A percentile compares a stretch with the other conserved stretches of the same genome.
These are phyloP conservation scores for Carnegiea gigantea DNA, from an alignment of 179 eudicot genomes.

Conservation along the genomic window DNA sequence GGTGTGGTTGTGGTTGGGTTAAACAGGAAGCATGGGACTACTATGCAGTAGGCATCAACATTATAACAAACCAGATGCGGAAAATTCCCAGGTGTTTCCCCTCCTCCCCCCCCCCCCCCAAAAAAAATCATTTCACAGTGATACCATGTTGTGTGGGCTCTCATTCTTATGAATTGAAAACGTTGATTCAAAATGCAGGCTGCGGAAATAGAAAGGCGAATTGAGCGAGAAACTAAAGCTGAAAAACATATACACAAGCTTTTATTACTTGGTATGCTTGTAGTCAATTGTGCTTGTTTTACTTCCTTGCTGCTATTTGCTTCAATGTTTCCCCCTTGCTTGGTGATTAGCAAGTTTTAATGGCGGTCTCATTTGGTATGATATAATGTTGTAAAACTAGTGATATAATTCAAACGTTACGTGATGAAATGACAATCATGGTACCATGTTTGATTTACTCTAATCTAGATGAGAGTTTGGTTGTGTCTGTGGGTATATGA, in stretches of 20 bases:
- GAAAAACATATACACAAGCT: slow-evolving; percentile 94
- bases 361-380: not conserved
- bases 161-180: not conserved
- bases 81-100: slow-evolving; percentile 59
- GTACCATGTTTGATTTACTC: not conserved
- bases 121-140: too few relatives aligned
- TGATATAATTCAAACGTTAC: not conserved
- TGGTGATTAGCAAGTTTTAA: not conserved
- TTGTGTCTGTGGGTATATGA: not conserved
- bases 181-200: slow-evolving; percentile 41
- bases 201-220: slow-evolving; percentile 84
- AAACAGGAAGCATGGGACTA: slow-evolving; percentile 54
- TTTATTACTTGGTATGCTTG: slow-evolving; percentile 64
- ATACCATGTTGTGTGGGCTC: not conserved
- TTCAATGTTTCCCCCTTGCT: not conserved
- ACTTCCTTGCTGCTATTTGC: not conserved
- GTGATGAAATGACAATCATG: not conserved
- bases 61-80: slow-evolving; percentile 57
- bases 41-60: slow-evolving; percentile 79
- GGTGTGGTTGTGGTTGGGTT: not conserved
- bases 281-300: not conserved
- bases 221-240: slow-evolving; percentile 84
- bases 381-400: not conserved
- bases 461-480: not conserved
- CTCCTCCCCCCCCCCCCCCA: too few relatives aligned